Base-by-base conservation (phyloP, 805 yeast species). In the Candida broadrunensis region DNA sequence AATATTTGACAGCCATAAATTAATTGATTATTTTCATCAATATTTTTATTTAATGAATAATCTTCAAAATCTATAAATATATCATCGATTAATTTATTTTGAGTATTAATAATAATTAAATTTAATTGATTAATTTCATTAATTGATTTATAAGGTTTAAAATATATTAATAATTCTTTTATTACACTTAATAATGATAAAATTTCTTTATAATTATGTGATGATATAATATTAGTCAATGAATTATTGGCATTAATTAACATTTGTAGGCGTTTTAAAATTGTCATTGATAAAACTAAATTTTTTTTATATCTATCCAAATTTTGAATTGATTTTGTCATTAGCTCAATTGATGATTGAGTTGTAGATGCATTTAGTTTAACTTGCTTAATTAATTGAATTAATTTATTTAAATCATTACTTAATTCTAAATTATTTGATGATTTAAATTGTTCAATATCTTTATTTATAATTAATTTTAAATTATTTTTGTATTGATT, bases 221-320 rank as follows among this genome's bases (percentile, higher is more conserved):
- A 67, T 17, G 70, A 61, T 1, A 77, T 65, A 37, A 77, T 65
- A 5, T 62, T 54, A 14, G 72, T 72, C 35, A 88, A 70, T 46
- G 78, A 78, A 32, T 80, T 81, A 57, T 81, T 82, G 2, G 95
- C 90, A 16, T 79, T 81, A 5, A 86, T 74, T 36, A 93, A 70
- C 87, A 90, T 90, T 55, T 89, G 95, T 29, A 93, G 69, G 46
- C 96, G 75, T 53, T 91, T 87, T 49, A 91, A 70, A 27, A 89
- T 81, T 1, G 95, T 88, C 86, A 93, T 87, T 9, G 93, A 80
- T 20, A 80, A 71, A 2, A 88, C 90, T 36, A 93, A 67, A 59
- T 93, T 93, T 56, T 78, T 80, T 67, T 93, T 93, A 26, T 90
- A 82, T 37, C 77, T 78, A 61, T 93, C 98, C 44, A 93, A 70